These are phyloP conservation scores for Seminavis robusta DNA, from an alignment of 108 stramenopile genomes.

Conservation along the genomic window DNA sequence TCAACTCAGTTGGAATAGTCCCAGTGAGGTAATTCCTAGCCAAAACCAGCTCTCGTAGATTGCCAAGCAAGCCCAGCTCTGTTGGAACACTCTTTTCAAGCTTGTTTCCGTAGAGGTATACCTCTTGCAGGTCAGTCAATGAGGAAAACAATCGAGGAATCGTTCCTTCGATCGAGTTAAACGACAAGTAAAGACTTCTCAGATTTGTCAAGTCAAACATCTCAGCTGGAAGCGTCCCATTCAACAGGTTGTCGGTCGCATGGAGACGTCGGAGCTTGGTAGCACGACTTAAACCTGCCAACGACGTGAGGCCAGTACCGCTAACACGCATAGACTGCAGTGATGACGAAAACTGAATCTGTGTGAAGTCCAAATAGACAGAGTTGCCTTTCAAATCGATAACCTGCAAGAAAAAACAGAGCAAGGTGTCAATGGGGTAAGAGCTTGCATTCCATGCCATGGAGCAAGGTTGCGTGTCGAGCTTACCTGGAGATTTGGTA, in stretches of 20 bases:
- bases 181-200: slow-evolving; percentile 47
- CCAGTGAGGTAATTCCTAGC: slow-evolving; percentile 26
- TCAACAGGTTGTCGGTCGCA: slow-evolving; percentile 49
- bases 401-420: neutral
- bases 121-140: slow-evolving; percentile 31
- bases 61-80: slow-evolving; percentile 9
- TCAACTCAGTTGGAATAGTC: slow-evolving; percentile 25
- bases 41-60: slow-evolving; percentile 26
- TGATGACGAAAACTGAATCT: slow-evolving; percentile 28
- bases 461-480: neutral
- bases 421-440: neutral
- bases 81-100: slow-evolving; percentile 17
- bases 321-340: slow-evolving; percentile 50
- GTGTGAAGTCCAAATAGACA: slow-evolving; percentile 42
- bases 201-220: slow-evolving; percentile 38
- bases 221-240: slow-evolving; percentile 50
- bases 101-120: slow-evolving; percentile 29
- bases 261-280: slow-evolving; percentile 36
- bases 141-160: slow-evolving; percentile 9
- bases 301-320: slow-evolving; percentile 39
- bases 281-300: slow-evolving; percentile 44
- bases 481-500: slow-evolving; percentile 14
- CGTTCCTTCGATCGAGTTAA: slow-evolving; percentile 36
- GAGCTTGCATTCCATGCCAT: neutral
- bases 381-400: slow-evolving; percentile 19